Conservation (phyloP, 129 eudicot genomes). For the Scalesia atractyloides region DNA sequence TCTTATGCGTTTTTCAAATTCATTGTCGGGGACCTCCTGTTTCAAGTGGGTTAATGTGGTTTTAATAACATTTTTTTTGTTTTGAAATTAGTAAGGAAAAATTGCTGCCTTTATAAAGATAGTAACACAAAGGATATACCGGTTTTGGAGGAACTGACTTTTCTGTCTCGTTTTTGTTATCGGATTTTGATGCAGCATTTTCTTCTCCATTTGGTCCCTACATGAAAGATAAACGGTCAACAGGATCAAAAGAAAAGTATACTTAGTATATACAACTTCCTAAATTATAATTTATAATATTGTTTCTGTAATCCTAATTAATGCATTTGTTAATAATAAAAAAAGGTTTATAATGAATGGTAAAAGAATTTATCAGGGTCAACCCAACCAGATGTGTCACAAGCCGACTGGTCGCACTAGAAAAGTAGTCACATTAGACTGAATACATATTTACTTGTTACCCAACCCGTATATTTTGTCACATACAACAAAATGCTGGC, state of each 20-base stretch:
- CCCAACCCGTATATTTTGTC: not conserved
- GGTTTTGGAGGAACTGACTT: slow-evolving; percentile 57
- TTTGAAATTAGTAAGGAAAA: not conserved
- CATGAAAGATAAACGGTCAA: slow-evolving; percentile 20
- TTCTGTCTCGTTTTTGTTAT: slow-evolving; percentile 65
- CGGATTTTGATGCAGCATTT: slow-evolving; percentile 47
- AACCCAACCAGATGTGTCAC: not conserved
- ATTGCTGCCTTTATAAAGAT: not conserved
- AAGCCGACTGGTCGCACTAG: not conserved
- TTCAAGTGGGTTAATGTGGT: not conserved
- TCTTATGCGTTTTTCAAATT: slow-evolving; percentile 88
- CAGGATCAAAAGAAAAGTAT: not conserved
- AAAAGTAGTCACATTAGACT: not conserved
- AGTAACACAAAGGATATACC: slow-evolving; percentile 34
- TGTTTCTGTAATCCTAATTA: not conserved
- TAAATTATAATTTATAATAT: not conserved
- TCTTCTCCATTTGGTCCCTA: slow-evolving; percentile 53
- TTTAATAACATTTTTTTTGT: not conserved
- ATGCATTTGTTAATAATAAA: not conserved
- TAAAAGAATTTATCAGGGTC: not conserved
- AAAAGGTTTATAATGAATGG: not conserved
- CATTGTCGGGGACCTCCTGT: slow-evolving; percentile 96
- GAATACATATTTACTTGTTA: not conserved
- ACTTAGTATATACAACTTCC: not conserved
- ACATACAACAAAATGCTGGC: not conserved